phyloP scores from a whole-genome alignment of 352 stramenopile species.

The Thalassiosira sp. region DNA sequence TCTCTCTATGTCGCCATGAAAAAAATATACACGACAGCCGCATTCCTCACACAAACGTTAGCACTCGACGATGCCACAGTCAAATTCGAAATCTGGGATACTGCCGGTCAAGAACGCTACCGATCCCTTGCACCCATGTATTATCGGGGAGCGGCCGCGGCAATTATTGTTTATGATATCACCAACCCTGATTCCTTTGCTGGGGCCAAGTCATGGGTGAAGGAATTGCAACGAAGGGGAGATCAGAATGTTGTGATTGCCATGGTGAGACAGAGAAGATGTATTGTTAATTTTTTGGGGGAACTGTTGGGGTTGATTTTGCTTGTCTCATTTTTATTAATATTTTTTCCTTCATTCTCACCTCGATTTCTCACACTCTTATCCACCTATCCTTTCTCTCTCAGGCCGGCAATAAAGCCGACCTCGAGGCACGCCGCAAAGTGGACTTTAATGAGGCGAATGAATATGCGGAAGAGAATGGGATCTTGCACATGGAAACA shows the following conservation, averaged over 20 bases:
- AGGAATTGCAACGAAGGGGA: slow-evolving; percentile 97
- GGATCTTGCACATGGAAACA: slow-evolving; percentile 99
- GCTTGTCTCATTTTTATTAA: slow-evolving; percentile 1
- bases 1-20: slow-evolving; percentile 13
- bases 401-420: slow-evolving; percentile 95
- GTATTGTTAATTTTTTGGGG: too few relatives aligned
- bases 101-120: slow-evolving; percentile 95
- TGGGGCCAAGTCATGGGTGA: slow-evolving; percentile 99
- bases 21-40: slow-evolving; percentile 72
- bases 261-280: slow-evolving; percentile 61
- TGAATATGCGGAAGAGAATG: slow-evolving; percentile 97
- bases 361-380: not conserved
- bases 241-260: slow-evolving; percentile 88
- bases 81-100: slow-evolving; percentile 99
- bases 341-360: slow-evolving; percentile 3
- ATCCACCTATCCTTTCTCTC: not conserved
- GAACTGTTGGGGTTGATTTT: too few relatives aligned
- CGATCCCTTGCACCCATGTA: slow-evolving; percentile 97
- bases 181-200: slow-evolving; percentile 85
- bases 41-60: slow-evolving; percentile 98
- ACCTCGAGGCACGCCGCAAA: slow-evolving; percentile 96
- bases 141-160: slow-evolving; percentile 94
- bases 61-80: slow-evolving; percentile 97
- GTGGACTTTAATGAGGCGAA: slow-evolving; percentile 96
- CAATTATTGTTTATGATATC: slow-evolving; percentile 98